Evolutionary conservation across 345 rosid species (phyloP), one percentile per base, ranked within the genome.

Genomic region (Eucalyptus marginata): DNA sequence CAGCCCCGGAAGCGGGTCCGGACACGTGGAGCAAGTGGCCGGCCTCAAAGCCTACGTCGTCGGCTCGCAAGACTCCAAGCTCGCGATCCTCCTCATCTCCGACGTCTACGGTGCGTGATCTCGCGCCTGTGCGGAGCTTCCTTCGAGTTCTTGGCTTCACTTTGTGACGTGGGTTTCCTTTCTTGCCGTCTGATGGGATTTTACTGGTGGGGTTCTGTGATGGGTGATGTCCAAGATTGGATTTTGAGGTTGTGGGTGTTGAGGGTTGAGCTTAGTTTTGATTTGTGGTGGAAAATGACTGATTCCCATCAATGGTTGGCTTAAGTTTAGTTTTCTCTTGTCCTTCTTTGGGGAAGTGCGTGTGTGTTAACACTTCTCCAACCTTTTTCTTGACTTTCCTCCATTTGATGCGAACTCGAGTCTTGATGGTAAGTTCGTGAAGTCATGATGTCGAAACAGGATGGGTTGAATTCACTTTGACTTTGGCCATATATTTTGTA

Each of bases 101-200:
- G 94, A 94, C 88, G 13, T 93, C 86, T 94, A 17, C 87, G 97
- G 99, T 97, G 91, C 84, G 22, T 56, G 13, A 64, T 66, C n/a
- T 36, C 87, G 14, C 36, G 22, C 46, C n/a, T 13, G 15, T 29
- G 68, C n/a, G 14, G 22, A 31, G 62, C 18, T n/a, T 7, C 11
- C 56, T 24, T 76, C 36, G 40, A 13, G 62, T 88, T 22, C 66
- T 27, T 36, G 33, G 11, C 43, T 87, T 59, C 43, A 54, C 49
- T 88, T n/a, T 87, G 83, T 71, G 24, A 44, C 49, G 12, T 68
- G 27, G 29, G 43, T 4, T 49, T 46, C 12, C 17, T 27, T 43
- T 17, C 14, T n/a, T 56, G 29, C 43, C 22, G n/a, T 87, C 44
- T 81, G 87, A 33, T 62, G 11, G 81, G 81, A 71, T 71, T 17